Percentiles rank a stretch among this genome's conserved stretches.
phyloP scores from a whole-genome alignment of 2,329 filamentous ascomycete species.

The Arthrobotrys iridis region DNA sequence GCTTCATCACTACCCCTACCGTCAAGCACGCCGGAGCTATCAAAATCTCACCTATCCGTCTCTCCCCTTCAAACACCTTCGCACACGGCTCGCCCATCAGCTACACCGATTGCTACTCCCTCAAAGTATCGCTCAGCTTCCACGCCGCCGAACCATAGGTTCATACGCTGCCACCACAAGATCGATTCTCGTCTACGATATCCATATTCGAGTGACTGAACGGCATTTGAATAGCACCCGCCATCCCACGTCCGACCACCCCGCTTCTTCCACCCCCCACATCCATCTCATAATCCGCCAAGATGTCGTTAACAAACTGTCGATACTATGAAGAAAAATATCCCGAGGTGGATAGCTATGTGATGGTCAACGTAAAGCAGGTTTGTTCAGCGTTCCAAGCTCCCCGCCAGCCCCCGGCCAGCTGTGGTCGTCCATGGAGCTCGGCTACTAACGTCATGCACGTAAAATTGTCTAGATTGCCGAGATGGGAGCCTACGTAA shows the following conservation, averaged over 20 bases:
- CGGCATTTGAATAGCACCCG: conserved; percentile 1
- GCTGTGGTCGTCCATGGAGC: neutral
- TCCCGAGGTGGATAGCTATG: conserved; percentile 98
- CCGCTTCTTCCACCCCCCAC: conserved; percentile 11
- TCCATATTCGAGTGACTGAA: neutral
- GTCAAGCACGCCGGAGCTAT: neutral
- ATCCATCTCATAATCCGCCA: conserved; percentile 22
- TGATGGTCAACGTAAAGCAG: conserved; percentile 99
- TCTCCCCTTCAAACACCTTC: neutral
- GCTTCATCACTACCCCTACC: neutral
- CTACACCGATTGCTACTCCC: neutral
- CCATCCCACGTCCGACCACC: conserved; percentile 9
- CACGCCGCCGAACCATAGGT: neutral
- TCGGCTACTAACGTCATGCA: neutral
- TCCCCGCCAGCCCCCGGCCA: neutral
- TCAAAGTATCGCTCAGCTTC: neutral
- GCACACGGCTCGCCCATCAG: neutral
- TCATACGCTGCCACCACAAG: neutral
- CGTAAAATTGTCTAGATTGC: conserved; percentile 74
- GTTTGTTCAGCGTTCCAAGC: conserved; percentile 64
- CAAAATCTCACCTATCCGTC: neutral
- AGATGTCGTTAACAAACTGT: conserved; percentile 93
- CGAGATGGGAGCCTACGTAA: conserved; percentile 99
- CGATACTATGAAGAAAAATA: conserved; percentile 98
- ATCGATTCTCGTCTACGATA: neutral